phyloP scores from a whole-genome alignment of 2,329 filamentous ascomycete species.

The Periconia macrospinosa region DNA sequence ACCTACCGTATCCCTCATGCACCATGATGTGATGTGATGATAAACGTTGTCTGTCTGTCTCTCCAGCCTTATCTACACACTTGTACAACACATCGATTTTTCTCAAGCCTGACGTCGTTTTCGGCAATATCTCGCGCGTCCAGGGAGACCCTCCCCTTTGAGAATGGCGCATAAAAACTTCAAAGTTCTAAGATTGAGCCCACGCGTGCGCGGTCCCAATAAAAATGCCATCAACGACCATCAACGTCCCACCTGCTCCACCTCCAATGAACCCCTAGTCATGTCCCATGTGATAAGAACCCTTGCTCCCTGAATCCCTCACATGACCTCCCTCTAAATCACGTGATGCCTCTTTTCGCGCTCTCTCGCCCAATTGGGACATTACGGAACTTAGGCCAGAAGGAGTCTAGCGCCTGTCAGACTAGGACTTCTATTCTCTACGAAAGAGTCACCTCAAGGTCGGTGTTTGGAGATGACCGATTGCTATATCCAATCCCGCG shows the following conservation, averaged over 20 bases:
- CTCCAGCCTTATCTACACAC: too few relatives aligned
- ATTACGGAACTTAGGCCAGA: background rate
- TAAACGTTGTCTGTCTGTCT: too few relatives aligned
- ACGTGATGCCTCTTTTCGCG: background rate
- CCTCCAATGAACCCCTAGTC: background rate
- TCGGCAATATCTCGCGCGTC: too few relatives aligned
- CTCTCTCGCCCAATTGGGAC: background rate
- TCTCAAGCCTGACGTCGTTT: background rate
- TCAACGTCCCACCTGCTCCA: too few relatives aligned
- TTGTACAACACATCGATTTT: too few relatives aligned
- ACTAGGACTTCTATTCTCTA: too few relatives aligned
- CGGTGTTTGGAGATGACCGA: too few relatives aligned
- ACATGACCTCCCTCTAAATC: background rate
- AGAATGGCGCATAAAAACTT: slow-evolving; percentile 13
- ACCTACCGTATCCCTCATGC: background rate
- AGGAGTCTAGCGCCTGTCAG: background rate
- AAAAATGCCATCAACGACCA: too few relatives aligned
- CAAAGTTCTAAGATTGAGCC: slow-evolving; percentile 21
- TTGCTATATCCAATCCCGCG: too few relatives aligned
- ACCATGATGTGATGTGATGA: background rate
- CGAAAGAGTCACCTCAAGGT: too few relatives aligned
- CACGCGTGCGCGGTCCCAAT: too few relatives aligned
- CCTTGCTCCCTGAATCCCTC: background rate
- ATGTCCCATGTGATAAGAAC: background rate
- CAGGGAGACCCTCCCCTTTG: slow-evolving; percentile 3